These are phyloP conservation scores for Fusarium setosum DNA, from an alignment of 2,329 filamentous ascomycete species.

Conservation along the genomic window DNA sequence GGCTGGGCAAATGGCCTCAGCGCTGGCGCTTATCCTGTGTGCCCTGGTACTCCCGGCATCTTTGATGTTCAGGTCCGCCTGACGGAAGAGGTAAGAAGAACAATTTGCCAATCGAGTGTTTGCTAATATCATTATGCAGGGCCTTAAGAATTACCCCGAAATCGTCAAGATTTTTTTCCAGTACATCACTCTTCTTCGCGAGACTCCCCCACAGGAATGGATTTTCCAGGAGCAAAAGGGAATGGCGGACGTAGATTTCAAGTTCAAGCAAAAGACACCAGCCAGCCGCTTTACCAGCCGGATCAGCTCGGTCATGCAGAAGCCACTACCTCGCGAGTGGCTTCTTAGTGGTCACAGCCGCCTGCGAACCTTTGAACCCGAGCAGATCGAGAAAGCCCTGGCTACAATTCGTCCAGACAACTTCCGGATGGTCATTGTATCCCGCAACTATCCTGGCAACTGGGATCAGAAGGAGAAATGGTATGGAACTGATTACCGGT, in stretches of 20 bases:
- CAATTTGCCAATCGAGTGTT: neutral
- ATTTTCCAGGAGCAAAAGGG: conserved; percentile 93
- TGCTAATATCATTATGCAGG: conserved; percentile 50
- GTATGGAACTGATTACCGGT: conserved; percentile 96
- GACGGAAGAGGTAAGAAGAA: conserved; percentile 76
- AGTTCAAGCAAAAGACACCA: conserved; percentile 91
- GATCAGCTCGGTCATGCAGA: conserved; percentile 90
- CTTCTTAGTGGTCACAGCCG: conserved; percentile 83
- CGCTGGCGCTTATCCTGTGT: conserved; percentile 80
- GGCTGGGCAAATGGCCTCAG: conserved; percentile 89
- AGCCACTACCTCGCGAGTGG: conserved; percentile 86
- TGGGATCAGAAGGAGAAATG: conserved; percentile 94
- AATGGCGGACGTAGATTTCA: conserved; percentile 93
- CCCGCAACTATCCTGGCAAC: conserved; percentile 82
- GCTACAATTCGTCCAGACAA: conserved; percentile 86
- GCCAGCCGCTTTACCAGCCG: conserved; percentile 90
- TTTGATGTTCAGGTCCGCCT: conserved; percentile 84
- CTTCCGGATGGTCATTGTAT: conserved; percentile 85
- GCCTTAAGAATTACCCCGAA: conserved; percentile 83
- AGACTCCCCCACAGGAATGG: conserved; percentile 87
- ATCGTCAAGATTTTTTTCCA: conserved; percentile 90
- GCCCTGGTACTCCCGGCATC: conserved; percentile 79
- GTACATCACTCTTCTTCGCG: conserved; percentile 88
- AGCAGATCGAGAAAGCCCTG: conserved; percentile 80
- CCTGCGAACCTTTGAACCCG: conserved; percentile 82